A percentile compares a stretch with the other conserved stretches of the same genome.
phyloP scores from a whole-genome alignment of 1,139 yeast genomes.

The Zygosaccharomyces sapae region DNA sequence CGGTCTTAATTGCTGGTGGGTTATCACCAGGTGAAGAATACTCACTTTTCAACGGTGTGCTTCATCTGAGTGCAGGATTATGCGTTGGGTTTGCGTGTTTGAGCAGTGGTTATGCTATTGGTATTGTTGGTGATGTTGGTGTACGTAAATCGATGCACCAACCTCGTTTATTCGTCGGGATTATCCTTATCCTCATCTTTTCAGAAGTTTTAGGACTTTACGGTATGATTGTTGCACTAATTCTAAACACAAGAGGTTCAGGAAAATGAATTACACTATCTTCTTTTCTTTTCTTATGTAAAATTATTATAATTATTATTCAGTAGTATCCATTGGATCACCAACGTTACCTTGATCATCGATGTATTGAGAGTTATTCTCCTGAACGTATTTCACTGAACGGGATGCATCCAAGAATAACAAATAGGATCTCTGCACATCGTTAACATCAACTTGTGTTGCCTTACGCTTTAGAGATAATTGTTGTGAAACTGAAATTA shows the following conservation, averaged over 20 bases:
- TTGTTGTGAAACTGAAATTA: slow-evolving; percentile 84
- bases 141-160: slow-evolving; percentile 96
- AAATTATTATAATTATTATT: slow-evolving; percentile 9
- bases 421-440: slow-evolving; percentile 81
- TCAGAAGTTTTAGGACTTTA: slow-evolving; percentile 97
- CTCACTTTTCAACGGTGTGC: slow-evolving; percentile 88
- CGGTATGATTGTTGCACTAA: slow-evolving; percentile 89
- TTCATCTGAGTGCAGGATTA: slow-evolving; percentile 94
- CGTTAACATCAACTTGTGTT: slow-evolving; percentile 66
- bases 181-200: slow-evolving; percentile 88
- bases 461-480: slow-evolving; percentile 79
- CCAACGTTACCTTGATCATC: slow-evolving; percentile 67
- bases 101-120: slow-evolving; percentile 97
- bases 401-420: slow-evolving; percentile 85
- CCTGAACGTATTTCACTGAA: slow-evolving; percentile 75
- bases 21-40: slow-evolving; percentile 71
- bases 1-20: slow-evolving; percentile 93
- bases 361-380: slow-evolving; percentile 61
- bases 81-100: slow-evolving; percentile 95
- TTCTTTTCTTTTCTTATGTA: slow-evolving; percentile 2
- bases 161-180: slow-evolving; percentile 92
- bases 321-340: slow-evolving; percentile 35
- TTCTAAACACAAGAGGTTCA: slow-evolving; percentile 83
- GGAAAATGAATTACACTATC: slow-evolving; percentile 34
- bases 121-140: slow-evolving; percentile 98